phyloP scores from a whole-genome alignment of 768 basidiomycete species.

The Nevesoporus exiguus region DNA sequence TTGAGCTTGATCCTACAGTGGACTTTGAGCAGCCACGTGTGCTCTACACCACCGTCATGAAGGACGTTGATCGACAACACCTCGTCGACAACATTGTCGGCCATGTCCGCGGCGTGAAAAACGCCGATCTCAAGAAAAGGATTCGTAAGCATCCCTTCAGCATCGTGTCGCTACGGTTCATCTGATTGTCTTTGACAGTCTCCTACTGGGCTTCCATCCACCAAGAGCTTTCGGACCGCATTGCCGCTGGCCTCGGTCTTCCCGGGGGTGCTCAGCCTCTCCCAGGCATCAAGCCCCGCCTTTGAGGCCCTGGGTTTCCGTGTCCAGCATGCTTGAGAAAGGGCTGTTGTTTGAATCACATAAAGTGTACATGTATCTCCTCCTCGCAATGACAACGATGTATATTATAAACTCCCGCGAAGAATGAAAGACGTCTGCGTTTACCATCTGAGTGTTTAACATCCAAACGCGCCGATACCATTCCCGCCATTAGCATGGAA shows the following conservation, averaged over 20 bases:
- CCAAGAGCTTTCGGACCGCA: conserved; percentile 67
- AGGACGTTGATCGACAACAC: conserved; percentile 53
- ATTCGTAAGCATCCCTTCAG: conserved; percentile 50
- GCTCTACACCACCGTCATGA: conserved; percentile 66
- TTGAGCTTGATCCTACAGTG: conserved; percentile 38
- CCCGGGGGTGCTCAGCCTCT: conserved; percentile 53
- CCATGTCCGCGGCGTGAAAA: conserved; percentile 63
- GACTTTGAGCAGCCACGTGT: conserved; percentile 84
- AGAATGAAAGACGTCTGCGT: not conserved
- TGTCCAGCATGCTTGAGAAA: conserved; percentile 6
- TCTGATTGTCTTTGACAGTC: conserved; percentile 39
- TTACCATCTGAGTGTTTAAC: too few relatives aligned
- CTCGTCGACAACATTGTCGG: conserved; percentile 66
- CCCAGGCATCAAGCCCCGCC: conserved; percentile 52
- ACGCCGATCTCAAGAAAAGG: conserved; percentile 51
- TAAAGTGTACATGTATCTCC: not conserved
- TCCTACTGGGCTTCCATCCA: conserved; percentile 79
- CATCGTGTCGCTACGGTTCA: not conserved
- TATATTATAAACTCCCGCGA: conserved; percentile 2
- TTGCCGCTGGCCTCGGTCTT: conserved; percentile 72
- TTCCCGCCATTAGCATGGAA: too few relatives aligned
- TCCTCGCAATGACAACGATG: not conserved
- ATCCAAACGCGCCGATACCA: too few relatives aligned
- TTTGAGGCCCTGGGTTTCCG: conserved; percentile 54
- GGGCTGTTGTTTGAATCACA: not conserved